These are phyloP conservation scores for Brachypodium distachyon DNA, from an alignment of 202 grass and related monocot genomes.

Conservation along the genomic window DNA sequence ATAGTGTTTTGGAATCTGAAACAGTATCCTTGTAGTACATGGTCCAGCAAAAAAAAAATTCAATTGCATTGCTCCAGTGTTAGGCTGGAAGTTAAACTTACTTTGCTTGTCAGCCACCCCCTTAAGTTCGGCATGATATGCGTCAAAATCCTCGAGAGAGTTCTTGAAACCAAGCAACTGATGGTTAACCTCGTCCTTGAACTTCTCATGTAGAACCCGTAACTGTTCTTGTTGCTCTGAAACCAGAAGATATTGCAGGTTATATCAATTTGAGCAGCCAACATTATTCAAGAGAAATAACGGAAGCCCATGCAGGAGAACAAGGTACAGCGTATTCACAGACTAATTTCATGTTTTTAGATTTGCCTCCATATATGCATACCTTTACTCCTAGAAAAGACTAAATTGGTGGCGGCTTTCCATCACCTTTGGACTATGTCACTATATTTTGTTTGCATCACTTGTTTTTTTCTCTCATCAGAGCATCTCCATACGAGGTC, in stretches of 20 bases:
- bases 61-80: neutral
- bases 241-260: slow-evolving; percentile 11
- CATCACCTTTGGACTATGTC: no score
- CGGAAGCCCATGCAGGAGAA: neutral
- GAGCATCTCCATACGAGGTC: no score
- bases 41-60: neutral
- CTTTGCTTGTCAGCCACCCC: slow-evolving; percentile 70
- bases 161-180: slow-evolving; percentile 57
- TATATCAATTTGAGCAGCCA: slow-evolving; percentile 11
- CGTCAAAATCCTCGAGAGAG: slow-evolving; percentile 67
- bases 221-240: slow-evolving; percentile 76
- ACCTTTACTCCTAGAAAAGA: no score
- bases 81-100: slow-evolving; percentile 33
- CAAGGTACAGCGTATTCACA: neutral
- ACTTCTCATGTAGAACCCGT: slow-evolving; percentile 69
- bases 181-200: slow-evolving; percentile 70
- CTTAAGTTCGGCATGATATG: slow-evolving; percentile 73
- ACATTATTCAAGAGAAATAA: slow-evolving; percentile 7
- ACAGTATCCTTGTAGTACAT: neutral
- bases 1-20: neutral
- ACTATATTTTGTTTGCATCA: no score
- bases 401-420: no score
- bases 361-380: no score
- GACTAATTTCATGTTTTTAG: neutral
- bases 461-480: no score